Base-by-base conservation (phyloP, 345 rosid species). In the Raphanus sativus region DNA sequence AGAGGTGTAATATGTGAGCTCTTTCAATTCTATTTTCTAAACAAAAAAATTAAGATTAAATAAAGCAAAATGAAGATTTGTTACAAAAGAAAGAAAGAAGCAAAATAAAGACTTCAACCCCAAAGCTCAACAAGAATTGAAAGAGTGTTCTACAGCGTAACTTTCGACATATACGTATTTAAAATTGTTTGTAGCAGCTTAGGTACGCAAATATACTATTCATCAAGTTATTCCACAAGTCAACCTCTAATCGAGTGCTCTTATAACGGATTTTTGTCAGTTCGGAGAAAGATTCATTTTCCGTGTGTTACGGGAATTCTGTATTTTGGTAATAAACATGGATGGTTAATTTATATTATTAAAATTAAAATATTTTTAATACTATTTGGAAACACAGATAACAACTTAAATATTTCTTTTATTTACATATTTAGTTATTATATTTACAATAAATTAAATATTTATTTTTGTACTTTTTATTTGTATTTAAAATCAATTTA, bases 161-260 rank as follows among this genome's bases (percentile, higher is more conserved):
- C 45, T 2, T 38, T 38, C 45, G 4, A 38, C 13, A 38, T 38
- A 10, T 9, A 38, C 45, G 45, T 45, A 45, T 45, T 45, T 45
- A 12, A 13, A 45, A 45, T 45, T 45, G 16, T 45, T 45, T 45
- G 52, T 45, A 13, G 6, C 54, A 13, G 54, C 16, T 45, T 13
- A 45, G 15, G 50, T 34, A 64, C 29, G 69, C 52, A 61, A 29
- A 13, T 61, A 61, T 61, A 62, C 15, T 29, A 61, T 28, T 61
- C 36, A 32, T 16, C 28, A 8, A 63, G n/a, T n/a, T 34, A 52
- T 10, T 2, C 34, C 25, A 48, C 21, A 9, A 15, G 67, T 67
- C 72, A 58, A 75, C 11, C 9, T 24, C 25, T 42, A 58, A 30
- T 42, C 34, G 67, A 75, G 67, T 75, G 78, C 78, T 75, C 67